Base-by-base conservation (phyloP, 75 land plant genomes). In the Sequoia sempervirens region DNA sequence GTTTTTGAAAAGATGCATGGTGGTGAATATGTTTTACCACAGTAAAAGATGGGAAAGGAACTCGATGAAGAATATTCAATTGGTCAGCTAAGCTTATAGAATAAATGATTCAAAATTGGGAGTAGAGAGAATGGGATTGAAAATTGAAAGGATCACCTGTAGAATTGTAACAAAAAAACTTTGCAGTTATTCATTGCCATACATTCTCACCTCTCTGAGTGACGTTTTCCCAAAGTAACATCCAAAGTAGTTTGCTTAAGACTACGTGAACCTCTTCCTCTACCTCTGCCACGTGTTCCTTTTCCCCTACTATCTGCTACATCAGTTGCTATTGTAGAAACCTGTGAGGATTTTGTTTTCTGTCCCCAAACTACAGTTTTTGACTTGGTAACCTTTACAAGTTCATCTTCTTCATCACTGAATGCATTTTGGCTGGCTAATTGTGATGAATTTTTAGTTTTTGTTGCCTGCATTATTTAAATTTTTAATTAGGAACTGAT, bases 161-260 rank as follows among this genome's bases (percentile, higher is more conserved):
- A 26, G 12, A 76, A 40, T n/a, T 10, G 26, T 9, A 76, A 41
- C 47, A 0, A 43, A 18, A n/a, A 76, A 76, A 43, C 28, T 76
- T 10, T 75, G 47, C 46, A 76, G 26, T 43, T 43, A 4, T 76
- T 8, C 43, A 76, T 76, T 76, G 61, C 17, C 13, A 84, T 47
- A 75, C 18, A 58, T 18, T 40, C n/a, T 40, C 47, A 95, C 97
- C 95, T 92, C 46, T 86, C 82, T 52, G 98, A 92, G 66, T 82
- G 90, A 38, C 94, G 95, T 18, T 84, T 82, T 40, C 90, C 83
- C 82, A 92, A 47, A 45, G 85, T 12, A 20, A 90, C 83, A 86
- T 96, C 93, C 43, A 96, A 92, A 37, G 99, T 95, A 78, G 91
- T 93, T 88, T 97, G 98, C 79, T 94, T 96, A 26, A 94, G 83